These are phyloP conservation scores for Diaporthe sp. DNA, from an alignment of 2,329 filamentous ascomycete species.

Conservation along the genomic window DNA sequence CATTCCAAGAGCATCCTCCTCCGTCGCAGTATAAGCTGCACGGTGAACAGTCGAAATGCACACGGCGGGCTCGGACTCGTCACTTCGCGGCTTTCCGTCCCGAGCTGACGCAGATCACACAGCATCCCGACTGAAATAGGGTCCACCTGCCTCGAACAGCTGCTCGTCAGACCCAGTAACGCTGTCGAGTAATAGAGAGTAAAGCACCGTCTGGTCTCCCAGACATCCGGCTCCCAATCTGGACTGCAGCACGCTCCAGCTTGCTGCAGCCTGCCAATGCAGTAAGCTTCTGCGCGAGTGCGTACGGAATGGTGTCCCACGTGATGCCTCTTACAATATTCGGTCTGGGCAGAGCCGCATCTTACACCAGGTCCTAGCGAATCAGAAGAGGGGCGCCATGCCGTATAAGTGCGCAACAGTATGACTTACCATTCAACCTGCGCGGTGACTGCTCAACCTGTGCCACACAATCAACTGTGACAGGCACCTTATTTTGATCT, in stretches of 20 bases:
- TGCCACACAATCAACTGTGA: conserved; percentile 6
- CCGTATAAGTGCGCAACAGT: not conserved
- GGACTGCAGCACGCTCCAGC: not conserved
- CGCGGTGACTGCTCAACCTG: not conserved
- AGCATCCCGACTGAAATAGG: not conserved
- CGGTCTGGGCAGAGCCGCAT: conserved; percentile 26
- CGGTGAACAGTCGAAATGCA: not conserved
- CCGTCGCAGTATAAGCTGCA: not conserved
- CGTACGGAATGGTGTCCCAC: not conserved
- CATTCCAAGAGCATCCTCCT: not conserved
- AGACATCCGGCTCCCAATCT: not conserved
- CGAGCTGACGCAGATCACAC: conserved; percentile 13
- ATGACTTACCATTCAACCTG: not conserved
- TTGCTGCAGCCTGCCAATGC: not conserved
- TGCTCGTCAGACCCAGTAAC: not conserved
- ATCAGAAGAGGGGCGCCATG: not conserved
- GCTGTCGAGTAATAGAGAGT: not conserved
- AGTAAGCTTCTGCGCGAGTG: not conserved
- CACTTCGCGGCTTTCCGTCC: conserved; percentile 2
- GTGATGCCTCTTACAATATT: conserved; percentile 10
- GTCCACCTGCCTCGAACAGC: conserved; percentile 15
- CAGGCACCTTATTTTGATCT: not conserved
- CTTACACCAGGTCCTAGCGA: conserved; percentile 10
- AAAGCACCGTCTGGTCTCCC: not conserved
- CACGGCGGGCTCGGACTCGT: conserved; percentile 1